Evolutionary conservation across 768 basidiomycete genomes (phyloP).

Genomic region (Dentipellis fragilis): DNA sequence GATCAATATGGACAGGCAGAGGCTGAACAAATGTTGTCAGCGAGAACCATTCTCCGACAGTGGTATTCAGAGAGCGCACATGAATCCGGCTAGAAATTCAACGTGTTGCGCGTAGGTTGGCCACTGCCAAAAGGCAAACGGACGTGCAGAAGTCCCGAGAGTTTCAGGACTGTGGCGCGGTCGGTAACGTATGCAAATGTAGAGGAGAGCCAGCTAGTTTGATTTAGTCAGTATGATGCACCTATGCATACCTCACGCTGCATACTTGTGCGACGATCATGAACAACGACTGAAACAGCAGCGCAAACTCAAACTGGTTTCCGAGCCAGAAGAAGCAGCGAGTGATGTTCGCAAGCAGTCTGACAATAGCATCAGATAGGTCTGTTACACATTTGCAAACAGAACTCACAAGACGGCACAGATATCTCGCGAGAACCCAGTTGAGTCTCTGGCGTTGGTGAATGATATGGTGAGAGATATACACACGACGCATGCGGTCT

Average conservation of each 20-base stretch:
- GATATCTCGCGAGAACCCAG: conserved; percentile 80
- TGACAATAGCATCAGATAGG: conserved; percentile 17
- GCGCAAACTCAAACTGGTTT: conserved; percentile 61
- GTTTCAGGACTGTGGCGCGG: conserved; percentile 51
- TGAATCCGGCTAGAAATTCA: conserved; percentile 71
- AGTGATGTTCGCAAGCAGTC: conserved; percentile 75
- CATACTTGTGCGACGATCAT: conserved; percentile 80
- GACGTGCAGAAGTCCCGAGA: conserved; percentile 49
- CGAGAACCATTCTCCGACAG: not conserved
- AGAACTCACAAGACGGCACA: conserved; percentile 66
- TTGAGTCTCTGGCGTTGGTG: conserved; percentile 49
- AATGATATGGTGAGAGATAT: not conserved
- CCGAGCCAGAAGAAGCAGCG: conserved; percentile 91
- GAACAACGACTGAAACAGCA: conserved; percentile 73
- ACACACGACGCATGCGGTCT: not conserved
- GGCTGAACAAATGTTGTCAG: conserved; percentile 20
- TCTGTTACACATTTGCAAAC: not conserved
- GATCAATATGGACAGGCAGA: conserved; percentile 64
- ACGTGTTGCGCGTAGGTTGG: conserved; percentile 65
- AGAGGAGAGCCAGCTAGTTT: conserved; percentile 60
- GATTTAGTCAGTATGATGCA: conserved; percentile 14
- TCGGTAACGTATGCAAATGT: conserved; percentile 71
- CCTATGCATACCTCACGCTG: conserved; percentile 1
- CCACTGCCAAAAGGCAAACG: conserved; percentile 84
- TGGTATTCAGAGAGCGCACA: conserved; percentile 34